Percentiles rank a stretch among this genome's conserved stretches.
These are phyloP conservation scores for Solanum arcanum DNA, from an alignment of 257 asterid genomes.

Conservation along the genomic window DNA sequence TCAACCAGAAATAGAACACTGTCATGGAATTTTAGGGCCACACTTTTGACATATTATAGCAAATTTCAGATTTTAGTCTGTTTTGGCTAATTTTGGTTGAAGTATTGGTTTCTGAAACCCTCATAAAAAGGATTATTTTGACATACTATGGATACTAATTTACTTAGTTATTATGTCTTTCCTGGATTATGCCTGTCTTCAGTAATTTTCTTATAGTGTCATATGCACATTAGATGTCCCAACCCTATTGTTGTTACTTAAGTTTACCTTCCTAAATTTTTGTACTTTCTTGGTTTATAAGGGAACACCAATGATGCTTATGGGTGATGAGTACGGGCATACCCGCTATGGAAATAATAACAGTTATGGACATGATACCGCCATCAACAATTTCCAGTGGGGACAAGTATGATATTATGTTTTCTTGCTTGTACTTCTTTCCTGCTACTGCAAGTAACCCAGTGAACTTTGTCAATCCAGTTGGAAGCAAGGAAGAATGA, in stretches of 20 bases:
- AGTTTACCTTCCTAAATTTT: neutral
- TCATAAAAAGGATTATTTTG: neutral
- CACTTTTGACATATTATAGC: neutral
- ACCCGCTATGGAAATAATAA: slow-evolving; percentile 92
- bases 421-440: neutral
- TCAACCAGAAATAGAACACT: neutral
- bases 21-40: neutral
- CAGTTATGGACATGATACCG: slow-evolving; percentile 92
- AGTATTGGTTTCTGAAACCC: neutral
- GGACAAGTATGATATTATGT: slow-evolving; percentile 41
- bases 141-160: neutral
- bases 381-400: slow-evolving; percentile 91
- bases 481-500: slow-evolving; percentile 59
- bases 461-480: slow-evolving; percentile 34
- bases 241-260: neutral
- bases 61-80: neutral
- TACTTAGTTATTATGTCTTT: neutral
- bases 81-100: neutral
- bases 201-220: neutral
- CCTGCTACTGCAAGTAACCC: neutral
- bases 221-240: neutral
- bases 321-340: slow-evolving; percentile 99
- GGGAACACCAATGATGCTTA: slow-evolving; percentile 99
- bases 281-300: slow-evolving; percentile 15
- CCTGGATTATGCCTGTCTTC: neutral